Percentiles rank a stretch among this genome's conserved stretches.
phyloP scores from a whole-genome alignment of 495 filamentous ascomycete genomes.

The Lophiotrema nucula region DNA sequence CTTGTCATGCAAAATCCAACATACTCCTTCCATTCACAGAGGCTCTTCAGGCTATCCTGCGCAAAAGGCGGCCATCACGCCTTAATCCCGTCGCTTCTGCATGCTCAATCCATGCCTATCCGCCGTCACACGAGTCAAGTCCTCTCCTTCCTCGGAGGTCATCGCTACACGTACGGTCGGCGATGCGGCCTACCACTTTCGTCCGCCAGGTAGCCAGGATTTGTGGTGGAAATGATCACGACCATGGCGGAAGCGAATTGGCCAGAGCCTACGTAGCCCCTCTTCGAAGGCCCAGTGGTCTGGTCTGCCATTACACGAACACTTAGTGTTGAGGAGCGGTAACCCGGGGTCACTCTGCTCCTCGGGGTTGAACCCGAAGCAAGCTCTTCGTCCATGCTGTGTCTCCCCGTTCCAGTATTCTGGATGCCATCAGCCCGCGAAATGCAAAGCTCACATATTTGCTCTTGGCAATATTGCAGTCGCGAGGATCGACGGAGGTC shows the following conservation, averaged over 20 bases:
- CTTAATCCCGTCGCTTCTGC: conserved; percentile 30
- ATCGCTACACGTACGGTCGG: conserved; percentile 7
- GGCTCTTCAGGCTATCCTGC: conserved; percentile 15
- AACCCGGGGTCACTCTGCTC: conserved; percentile 13
- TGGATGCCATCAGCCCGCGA: conserved; percentile 13
- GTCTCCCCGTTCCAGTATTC: conserved; percentile 7
- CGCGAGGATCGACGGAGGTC: conserved; percentile 28
- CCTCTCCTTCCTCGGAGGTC: not conserved
- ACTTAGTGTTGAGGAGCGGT: conserved; percentile 9
- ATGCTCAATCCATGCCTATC: conserved; percentile 13
- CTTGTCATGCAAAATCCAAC: conserved; percentile 31
- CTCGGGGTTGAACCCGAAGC: too few species aligned
- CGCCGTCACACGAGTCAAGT: conserved; percentile 25
- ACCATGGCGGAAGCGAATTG: conserved; percentile 5
- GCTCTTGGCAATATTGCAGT: conserved; percentile 33
- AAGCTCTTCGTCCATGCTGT: too few species aligned
- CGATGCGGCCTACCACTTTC: conserved; percentile 12
- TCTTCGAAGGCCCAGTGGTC: not conserved
- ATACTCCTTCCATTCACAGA: conserved; percentile 25
- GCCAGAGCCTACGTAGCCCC: not conserved
- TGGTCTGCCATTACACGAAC: conserved; percentile 1
- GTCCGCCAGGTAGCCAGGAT: conserved; percentile 7
- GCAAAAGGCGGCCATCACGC: conserved; percentile 19
- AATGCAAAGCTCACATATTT: conserved; percentile 19
- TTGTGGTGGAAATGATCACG: conserved; percentile 25